Conservation (phyloP, 169 alveolate species). For the Plasmodium blacklocki region DNA sequence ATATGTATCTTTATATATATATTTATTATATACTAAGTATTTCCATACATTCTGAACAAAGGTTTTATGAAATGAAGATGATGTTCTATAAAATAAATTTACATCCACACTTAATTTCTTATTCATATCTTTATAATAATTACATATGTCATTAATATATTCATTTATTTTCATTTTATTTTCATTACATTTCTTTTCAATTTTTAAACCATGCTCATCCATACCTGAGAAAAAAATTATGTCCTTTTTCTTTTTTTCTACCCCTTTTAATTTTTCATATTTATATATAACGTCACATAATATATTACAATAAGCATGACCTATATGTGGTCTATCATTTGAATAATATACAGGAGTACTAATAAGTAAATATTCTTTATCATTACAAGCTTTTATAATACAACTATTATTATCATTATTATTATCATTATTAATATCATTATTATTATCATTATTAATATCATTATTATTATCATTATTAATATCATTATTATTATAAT, state of each 20-base stretch:
- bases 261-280: constrained; percentile 30
- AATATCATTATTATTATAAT: background rate
- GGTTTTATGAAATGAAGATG: constrained; percentile 81
- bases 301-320: constrained; percentile 86
- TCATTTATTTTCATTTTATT: constrained; percentile 66
- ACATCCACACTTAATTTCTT: constrained; percentile 70
- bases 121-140: constrained; percentile 78
- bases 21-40: constrained; percentile 58
- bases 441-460: background rate
- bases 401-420: background rate
- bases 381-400: background rate
- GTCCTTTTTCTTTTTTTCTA: constrained; percentile 24
- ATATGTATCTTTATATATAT: constrained; percentile 83
- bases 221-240: constrained; percentile 86
- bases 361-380: constrained; percentile 16
- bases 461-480: no score
- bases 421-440: background rate
- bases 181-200: constrained; percentile 81
- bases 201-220: constrained; percentile 93
- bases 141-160: constrained; percentile 80
- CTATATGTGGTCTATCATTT: constrained; percentile 85
- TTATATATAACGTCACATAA: constrained; percentile 79
- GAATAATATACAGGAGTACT: constrained; percentile 81
- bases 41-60: constrained; percentile 75
- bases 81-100: constrained; percentile 87